Percentiles rank a stretch among this genome's conserved stretches.
phyloP scores from a whole-genome alignment of 805 yeast genomes.

The Saccharomycopsis vini region DNA sequence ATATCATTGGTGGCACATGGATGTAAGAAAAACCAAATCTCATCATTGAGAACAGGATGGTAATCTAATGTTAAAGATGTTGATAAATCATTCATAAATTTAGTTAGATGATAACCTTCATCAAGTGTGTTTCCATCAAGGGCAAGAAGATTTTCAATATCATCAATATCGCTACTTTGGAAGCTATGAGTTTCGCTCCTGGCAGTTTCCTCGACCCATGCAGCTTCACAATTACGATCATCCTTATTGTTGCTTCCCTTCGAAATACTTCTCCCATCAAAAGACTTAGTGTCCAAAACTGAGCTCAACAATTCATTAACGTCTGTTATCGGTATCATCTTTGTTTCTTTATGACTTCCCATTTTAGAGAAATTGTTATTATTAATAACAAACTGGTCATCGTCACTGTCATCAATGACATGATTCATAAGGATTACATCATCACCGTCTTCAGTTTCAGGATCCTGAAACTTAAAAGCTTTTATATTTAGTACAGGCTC shows the following conservation, averaged over 20 bases:
- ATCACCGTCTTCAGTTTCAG: too few relatives aligned
- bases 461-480: too few relatives aligned
- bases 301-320: too few relatives aligned
- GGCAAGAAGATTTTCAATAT: neutral
- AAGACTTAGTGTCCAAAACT: too few relatives aligned
- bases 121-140: neutral
- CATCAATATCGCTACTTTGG: neutral
- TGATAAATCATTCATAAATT: neutral
- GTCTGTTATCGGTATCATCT: too few relatives aligned
- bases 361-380: neutral
- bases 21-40: constrained; percentile 4
- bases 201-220: neutral
- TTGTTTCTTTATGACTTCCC: neutral
- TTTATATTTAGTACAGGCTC: constrained; percentile 6
- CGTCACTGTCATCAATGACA: neutral
- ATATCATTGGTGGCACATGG: constrained; percentile 5
- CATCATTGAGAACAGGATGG: neutral
- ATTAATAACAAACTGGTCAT: neutral
- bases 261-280: too few relatives aligned
- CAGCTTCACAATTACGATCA: too few relatives aligned
- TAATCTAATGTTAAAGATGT: constrained; percentile 2
- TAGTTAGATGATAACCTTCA: too few relatives aligned
- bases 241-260: neutral
- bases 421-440: too few relatives aligned
- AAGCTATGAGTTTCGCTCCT: neutral